phyloP scores from a whole-genome alignment of 129 eudicot species.

The Mikania micrantha region DNA sequence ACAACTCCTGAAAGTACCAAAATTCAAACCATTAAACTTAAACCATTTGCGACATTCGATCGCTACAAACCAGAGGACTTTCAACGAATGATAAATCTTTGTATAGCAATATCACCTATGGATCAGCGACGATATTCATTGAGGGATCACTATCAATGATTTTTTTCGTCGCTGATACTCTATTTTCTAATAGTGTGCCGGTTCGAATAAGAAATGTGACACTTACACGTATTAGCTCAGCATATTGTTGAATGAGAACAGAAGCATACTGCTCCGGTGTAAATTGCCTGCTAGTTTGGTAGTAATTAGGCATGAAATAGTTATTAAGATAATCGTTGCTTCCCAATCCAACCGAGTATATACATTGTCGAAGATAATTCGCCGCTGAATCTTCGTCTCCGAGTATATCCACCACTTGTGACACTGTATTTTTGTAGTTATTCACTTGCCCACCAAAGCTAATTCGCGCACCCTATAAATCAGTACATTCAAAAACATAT shows the following conservation, averaged over 20 bases:
- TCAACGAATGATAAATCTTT: no score
- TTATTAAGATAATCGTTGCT: constrained; percentile 96
- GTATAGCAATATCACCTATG: no score
- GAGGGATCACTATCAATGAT: no score
- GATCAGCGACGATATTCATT: no score
- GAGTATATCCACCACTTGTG: constrained; percentile 69
- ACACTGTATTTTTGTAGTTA: constrained; percentile 73
- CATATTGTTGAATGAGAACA: constrained; percentile 65
- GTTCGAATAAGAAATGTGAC: not conserved
- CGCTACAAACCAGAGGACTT: no score
- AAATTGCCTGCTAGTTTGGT: constrained; percentile 54
- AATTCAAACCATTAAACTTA: not conserved
- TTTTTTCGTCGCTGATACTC: no score
- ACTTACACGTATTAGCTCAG: constrained; percentile 48
- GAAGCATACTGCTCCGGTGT: constrained; percentile 69
- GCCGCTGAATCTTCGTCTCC: constrained; percentile 83
- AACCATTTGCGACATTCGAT: no score
- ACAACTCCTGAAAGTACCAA: constrained; percentile 39
- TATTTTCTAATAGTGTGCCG: not conserved
- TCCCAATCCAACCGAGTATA: constrained; percentile 73
- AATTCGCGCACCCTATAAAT: constrained; percentile 54
- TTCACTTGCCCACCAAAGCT: constrained; percentile 71
- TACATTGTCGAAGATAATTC: constrained; percentile 71
- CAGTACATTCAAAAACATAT: not conserved
- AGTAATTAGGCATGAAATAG: constrained; percentile 80